A percentile compares a stretch with the other conserved stretches of the same genome.
These are phyloP conservation scores for Silene conica DNA, from an alignment of 148 eudicot genomes.

Conservation along the genomic window DNA sequence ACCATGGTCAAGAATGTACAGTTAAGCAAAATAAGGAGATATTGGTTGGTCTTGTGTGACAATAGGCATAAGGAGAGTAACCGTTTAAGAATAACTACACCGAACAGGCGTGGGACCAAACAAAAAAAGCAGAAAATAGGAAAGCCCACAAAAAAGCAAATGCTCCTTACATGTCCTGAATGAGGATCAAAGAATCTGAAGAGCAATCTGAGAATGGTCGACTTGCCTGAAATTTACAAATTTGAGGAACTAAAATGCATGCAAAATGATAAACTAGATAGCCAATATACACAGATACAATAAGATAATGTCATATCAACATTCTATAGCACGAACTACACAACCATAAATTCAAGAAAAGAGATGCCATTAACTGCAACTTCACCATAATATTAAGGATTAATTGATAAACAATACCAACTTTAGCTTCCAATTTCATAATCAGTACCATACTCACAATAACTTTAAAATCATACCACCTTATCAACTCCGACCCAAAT, in stretches of 20 bases:
- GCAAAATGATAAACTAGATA: neutral
- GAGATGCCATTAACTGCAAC: neutral
- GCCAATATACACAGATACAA: neutral
- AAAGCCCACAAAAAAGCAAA: conserved; percentile 10
- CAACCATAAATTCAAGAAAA: neutral
- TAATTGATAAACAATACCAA: neutral
- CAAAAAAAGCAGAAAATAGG: neutral
- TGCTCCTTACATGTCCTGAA: conserved; percentile 64
- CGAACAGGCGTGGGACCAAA: neutral
- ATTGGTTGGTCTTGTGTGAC: neutral
- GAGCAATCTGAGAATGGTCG: conserved; percentile 84
- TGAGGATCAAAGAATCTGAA: conserved; percentile 89
- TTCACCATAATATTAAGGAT: neutral
- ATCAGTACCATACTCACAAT: too few relatives aligned
- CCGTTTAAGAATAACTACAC: neutral
- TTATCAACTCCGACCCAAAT: too few relatives aligned
- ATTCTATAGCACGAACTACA: neutral
- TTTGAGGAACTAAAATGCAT: neutral
- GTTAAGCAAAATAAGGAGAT: neutral
- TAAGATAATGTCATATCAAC: neutral
- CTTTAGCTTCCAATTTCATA: too few relatives aligned
- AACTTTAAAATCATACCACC: too few relatives aligned
- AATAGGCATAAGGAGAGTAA: neutral
- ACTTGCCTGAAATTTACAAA: conserved; percentile 60
- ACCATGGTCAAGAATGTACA: neutral